Evolutionary conservation across 345 rosid species (phyloP).

Genomic region (Eucalyptus regnans): DNA sequence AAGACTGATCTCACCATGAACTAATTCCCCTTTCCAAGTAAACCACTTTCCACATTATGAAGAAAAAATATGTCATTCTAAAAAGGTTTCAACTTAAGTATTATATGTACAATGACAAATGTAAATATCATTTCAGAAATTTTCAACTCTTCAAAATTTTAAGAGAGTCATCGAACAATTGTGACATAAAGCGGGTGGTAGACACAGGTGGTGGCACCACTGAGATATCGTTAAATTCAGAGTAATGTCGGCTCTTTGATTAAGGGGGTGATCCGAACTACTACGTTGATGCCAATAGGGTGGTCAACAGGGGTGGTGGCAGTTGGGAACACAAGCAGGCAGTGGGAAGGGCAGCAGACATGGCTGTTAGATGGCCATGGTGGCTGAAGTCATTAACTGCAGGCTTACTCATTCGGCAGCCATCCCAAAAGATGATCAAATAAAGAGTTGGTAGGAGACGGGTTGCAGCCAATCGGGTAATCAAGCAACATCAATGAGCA

Average conservation of each 20-base stretch:
- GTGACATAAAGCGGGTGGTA: not conserved
- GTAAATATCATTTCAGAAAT: not conserved
- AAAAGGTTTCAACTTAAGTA: not conserved
- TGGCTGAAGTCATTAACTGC: not conserved
- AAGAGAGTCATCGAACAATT: not conserved
- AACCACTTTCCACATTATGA: not conserved
- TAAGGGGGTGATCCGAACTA: not conserved
- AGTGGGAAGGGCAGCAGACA: not conserved
- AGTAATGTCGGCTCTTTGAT: not conserved
- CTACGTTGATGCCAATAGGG: not conserved
- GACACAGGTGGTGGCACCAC: not conserved
- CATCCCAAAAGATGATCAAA: not conserved
- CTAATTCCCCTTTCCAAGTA: not conserved
- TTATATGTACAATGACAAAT: not conserved
- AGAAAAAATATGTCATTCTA: not conserved
- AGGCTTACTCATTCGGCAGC: not conserved
- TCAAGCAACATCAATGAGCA: not conserved
- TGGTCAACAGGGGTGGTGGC: not conserved
- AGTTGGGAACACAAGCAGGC: not conserved
- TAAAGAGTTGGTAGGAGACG: not conserved
- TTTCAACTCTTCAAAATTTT: not conserved
- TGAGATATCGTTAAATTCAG: not conserved
- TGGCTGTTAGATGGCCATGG: not conserved
- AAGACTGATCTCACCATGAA: not conserved
- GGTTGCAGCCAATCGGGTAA: not conserved